Evolutionary conservation across 441 rosid genomes (phyloP).

Genomic region (Hura crepitans): DNA sequence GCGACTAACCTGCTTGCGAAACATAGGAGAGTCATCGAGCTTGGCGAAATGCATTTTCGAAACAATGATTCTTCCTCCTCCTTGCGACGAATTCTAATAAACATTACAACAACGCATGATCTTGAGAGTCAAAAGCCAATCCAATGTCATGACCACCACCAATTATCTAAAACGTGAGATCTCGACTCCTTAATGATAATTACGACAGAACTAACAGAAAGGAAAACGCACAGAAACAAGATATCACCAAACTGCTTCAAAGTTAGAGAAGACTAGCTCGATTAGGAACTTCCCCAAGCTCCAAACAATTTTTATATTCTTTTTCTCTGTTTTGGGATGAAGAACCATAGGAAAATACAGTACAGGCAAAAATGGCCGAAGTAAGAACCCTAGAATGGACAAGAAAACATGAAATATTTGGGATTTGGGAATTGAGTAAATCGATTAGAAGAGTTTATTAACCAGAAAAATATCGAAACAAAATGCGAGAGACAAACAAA

Average conservation of each 20-base stretch:
- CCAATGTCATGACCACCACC: constrained; percentile 24
- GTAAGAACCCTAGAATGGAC: constrained; percentile 31
- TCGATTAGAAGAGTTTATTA: constrained; percentile 16
- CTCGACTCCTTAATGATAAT: not conserved
- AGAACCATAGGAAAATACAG: constrained; percentile 12
- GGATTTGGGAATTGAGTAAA: constrained; percentile 32
- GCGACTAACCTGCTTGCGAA: constrained; percentile 83
- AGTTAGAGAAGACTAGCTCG: constrained; percentile 1
- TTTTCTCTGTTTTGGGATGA: not conserved
- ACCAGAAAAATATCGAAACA: constrained; percentile 23
- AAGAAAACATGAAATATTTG: constrained; percentile 25
- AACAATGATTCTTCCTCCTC: constrained; percentile 28
- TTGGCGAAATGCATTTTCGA: constrained; percentile 83
- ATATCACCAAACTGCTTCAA: constrained; percentile 12
- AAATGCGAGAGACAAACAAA: constrained; percentile 16
- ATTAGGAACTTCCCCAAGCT: constrained; percentile 17
- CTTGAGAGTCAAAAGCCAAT: constrained; percentile 17
- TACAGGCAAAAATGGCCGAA: not conserved
- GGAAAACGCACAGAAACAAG: not conserved
- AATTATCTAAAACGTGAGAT: constrained; percentile 15
- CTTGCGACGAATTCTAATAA: constrained; percentile 30
- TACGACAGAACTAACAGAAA: not conserved
- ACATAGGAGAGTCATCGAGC: constrained; percentile 99
- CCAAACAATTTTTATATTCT: not conserved
- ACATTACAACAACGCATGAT: constrained; percentile 43